Evolutionary conservation across 1,284 basidiomycete species (phyloP), one percentile per base, ranked within the genome.

Genomic region (Irpex sp.): DNA sequence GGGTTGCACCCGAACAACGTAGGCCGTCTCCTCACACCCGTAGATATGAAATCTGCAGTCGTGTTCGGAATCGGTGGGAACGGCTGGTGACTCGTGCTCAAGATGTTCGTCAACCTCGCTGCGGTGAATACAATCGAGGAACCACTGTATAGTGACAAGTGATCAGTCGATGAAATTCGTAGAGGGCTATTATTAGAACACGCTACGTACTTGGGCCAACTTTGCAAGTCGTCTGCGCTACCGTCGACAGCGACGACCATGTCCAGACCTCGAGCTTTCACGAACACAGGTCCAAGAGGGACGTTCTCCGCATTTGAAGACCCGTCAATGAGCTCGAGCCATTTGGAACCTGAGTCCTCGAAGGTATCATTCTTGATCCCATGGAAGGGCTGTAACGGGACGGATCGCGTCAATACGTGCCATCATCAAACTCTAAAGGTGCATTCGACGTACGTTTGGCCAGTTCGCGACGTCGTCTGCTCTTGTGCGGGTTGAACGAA

Each of bases 1-100:
- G 86, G 85, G 69, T 87, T 75, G 70, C 91, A 93, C 0, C 91
- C 91, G 74, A 92, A 93, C 74, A 93, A 92, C 0, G 88, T 88
- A 5, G 91, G 84, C 17, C 91, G 82, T 48, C 80, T 79, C 72
- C 88, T 89, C 8, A 89, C 79, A 13, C 92, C 92, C 6, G 82
- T 82, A 11, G 78, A 75, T 57, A 91, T 71, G 69, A 91, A 91
- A 5, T 82, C 83, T 13, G 81, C 78, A 0, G 78, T 67, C 13
- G 75, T 78, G 2, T 73, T 69, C n/a, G 88, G 88, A 57, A 89
- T 81, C 1, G 85, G 84, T 11, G 88, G 88, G 71, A 90, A 86
- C 31, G 72, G 72, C 64, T 87, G 84, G 71, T 89, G 88, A 0
- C 86, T 82, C 3, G 77, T 67, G n/a, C 75, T 73, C 4, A 88